A percentile compares a stretch with the other conserved stretches of the same genome.
These are phyloP conservation scores for Neospora caninum DNA, from an alignment of 169 alveolate species.

Conservation along the genomic window DNA sequence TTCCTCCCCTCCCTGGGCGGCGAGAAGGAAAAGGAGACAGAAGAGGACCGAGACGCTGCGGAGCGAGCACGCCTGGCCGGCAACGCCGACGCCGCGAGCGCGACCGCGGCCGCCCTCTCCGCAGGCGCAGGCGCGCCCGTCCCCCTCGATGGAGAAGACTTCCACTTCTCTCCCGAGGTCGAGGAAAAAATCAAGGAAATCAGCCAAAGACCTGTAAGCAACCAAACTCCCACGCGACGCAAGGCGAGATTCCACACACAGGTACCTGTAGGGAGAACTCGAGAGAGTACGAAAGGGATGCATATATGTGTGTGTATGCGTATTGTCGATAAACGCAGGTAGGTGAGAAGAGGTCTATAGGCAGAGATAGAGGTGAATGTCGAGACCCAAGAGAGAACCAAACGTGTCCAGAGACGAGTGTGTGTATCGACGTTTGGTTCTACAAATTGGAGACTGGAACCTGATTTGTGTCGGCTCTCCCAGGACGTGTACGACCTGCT, in stretches of 20 bases:
- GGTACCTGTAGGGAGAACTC: not conserved
- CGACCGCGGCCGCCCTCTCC: slow-evolving; percentile 29
- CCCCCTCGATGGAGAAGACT: slow-evolving; percentile 23
- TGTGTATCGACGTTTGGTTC: no score
- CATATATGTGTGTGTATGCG: no score
- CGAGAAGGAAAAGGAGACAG: not conserved
- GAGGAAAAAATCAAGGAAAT: slow-evolving; percentile 39
- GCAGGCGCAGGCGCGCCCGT: not conserved
- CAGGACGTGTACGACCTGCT: slow-evolving; percentile 85
- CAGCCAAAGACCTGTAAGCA: slow-evolving; percentile 36
- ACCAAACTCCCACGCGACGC: not conserved
- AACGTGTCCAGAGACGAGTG: no score
- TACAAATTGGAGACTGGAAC: no score
- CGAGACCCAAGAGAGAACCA: no score
- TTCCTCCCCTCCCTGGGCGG: not conserved
- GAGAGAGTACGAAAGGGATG: no score
- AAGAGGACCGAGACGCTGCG: not conserved
- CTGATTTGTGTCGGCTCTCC: not conserved
- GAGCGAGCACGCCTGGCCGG: not conserved
- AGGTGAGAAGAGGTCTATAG: no score
- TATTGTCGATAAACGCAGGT: no score
- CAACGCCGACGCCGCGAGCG: not conserved
- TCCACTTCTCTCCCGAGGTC: slow-evolving; percentile 51
- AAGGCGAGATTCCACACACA: not conserved
- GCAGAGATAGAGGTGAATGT: no score